Conservation (phyloP, 768 basidiomycete genomes). For the Mycena vulgaris region DNA sequence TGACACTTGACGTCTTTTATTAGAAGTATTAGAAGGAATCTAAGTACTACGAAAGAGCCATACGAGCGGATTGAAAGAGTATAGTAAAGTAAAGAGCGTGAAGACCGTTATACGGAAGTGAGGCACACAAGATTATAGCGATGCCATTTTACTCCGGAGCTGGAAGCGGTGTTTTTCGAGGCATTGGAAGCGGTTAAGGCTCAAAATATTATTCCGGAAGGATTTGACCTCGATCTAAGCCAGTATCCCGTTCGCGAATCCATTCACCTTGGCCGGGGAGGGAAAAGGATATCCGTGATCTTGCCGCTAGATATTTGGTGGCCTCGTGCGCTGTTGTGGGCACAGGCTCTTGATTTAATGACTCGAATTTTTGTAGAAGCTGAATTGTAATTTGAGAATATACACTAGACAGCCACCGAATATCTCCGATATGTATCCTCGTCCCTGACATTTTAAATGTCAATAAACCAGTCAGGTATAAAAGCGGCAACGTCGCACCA, state of each 20-base stretch:
- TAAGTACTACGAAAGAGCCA: too few species aligned
- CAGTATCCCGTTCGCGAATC: slow-evolving; percentile 5
- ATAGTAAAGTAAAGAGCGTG: too few species aligned
- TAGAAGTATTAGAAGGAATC: too few species aligned
- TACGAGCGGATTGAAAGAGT: too few species aligned
- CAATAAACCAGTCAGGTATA: slow-evolving; percentile 6
- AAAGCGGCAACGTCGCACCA: neutral
- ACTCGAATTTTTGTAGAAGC: slow-evolving; percentile 10
- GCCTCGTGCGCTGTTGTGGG: slow-evolving; percentile 9
- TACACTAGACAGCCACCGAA: too few species aligned
- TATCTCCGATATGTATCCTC: neutral
- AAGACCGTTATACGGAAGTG: too few species aligned
- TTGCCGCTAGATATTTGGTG: slow-evolving; percentile 13
- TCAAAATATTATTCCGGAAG: neutral
- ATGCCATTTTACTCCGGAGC: neutral
- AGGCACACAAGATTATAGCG: neutral
- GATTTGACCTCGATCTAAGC: neutral
- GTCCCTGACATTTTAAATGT: neutral
- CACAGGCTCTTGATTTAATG: slow-evolving; percentile 18
- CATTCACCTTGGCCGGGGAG: slow-evolving; percentile 11
- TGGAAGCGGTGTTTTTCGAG: neutral
- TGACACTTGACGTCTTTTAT: too few species aligned
- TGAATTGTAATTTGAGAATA: slow-evolving; percentile 3
- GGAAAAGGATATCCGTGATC: neutral
- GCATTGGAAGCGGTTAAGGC: neutral